Base-by-base conservation (phyloP, 225 moss, liverwort and hornwort species). In the Pleurozium schreberi region DNA sequence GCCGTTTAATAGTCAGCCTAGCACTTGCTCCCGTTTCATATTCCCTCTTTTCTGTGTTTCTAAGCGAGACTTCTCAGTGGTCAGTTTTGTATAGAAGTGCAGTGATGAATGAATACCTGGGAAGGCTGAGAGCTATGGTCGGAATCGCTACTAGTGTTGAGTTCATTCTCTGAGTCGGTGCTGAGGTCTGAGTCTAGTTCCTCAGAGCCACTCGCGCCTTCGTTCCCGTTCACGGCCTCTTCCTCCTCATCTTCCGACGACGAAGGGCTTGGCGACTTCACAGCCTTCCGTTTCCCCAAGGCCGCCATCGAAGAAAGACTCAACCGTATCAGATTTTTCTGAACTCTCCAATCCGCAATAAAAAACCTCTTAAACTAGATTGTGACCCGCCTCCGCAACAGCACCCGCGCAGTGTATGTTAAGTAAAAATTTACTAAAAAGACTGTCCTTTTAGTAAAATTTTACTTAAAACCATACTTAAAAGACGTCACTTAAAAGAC, bases 81-180 rank as follows among this genome's bases (percentile, higher is more conserved):
- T 87, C 60, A 71, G 43, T 69, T 70, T 69, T 33, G 36, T 9
- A 62, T 26, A 67, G 53, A 81, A 55, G 58, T 50, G 36, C 71
- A 83, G 42, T 40, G 52, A 82, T 40, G 61, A 86, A 82, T 52
- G 34, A 57, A 57, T 77, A 94, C 94, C 94, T 94, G 91, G 57
- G 94, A 93, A 81, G 90, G 89, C 77, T 93, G 91, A 52, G 93
- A 94, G 84, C 94, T 93, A 69, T 94, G 91, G 26, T 95, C 90
- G 74, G 92, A 95, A 67, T 94, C 92, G 40, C 91, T 91, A 73
- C 91, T 91, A 57, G 84, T 86, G 33, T 93, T 93, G 52, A 91
- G 90, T 47, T 93, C 91, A 61, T 88, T 92, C 74, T 89, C 92
- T 30, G 90, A 89, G 76, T 92, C 91, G 30, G 89, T 90, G 90